phyloP scores from a whole-genome alignment of 2,329 filamentous ascomycete genomes.

The Stagonosporopsis chrysanthemi region DNA sequence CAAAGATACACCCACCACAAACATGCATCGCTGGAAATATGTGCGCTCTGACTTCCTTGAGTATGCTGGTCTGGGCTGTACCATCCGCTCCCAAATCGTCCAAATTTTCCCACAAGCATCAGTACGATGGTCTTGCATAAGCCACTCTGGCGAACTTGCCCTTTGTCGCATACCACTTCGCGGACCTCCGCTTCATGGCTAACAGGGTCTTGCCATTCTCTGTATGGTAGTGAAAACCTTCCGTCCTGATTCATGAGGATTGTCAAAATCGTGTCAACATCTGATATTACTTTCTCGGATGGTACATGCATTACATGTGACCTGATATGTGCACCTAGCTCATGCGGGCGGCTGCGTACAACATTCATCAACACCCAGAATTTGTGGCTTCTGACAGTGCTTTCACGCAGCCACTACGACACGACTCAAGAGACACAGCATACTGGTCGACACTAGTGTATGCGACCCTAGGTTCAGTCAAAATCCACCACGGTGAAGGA shows the following conservation, averaged over 20 bases:
- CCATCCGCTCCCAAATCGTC: too few relatives aligned
- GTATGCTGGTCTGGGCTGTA: neutral
- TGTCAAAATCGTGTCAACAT: neutral
- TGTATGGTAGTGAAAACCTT: neutral
- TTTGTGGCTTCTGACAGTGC: too few relatives aligned
- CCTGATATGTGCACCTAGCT: too few relatives aligned
- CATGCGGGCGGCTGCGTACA: too few relatives aligned
- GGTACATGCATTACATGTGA: too few relatives aligned
- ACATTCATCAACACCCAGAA: too few relatives aligned
- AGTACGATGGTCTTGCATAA: neutral
- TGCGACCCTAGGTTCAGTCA: neutral
- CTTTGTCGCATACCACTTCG: neutral
- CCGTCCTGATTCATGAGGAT: neutral
- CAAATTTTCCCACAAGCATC: too few relatives aligned
- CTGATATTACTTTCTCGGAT: neutral
- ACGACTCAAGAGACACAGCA: neutral
- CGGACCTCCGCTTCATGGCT: neutral
- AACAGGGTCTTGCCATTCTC: neutral
- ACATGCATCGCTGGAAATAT: neutral
- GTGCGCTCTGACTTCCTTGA: neutral
- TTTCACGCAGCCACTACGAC: too few relatives aligned
- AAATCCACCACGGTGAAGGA: neutral
- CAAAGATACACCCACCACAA: neutral
- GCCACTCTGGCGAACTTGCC: neutral
- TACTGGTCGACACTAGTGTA: neutral